Conservation (phyloP, 2,329 filamentous ascomycete genomes). For the Claviceps quebecensis region DNA sequence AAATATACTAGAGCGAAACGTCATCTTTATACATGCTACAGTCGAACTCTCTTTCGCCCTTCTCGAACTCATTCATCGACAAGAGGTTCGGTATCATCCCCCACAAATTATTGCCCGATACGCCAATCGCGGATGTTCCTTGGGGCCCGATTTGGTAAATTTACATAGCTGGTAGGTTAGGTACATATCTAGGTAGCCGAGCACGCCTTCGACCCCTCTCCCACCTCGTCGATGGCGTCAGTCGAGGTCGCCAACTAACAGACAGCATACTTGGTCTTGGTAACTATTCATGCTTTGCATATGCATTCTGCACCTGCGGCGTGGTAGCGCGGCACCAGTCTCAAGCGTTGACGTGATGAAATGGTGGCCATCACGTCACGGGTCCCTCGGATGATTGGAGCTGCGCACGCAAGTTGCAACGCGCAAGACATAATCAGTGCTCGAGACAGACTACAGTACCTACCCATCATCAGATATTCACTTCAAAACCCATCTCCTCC, state of each 20-base stretch:
- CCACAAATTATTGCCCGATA: conserved; percentile 1
- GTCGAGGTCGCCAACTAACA: background rate
- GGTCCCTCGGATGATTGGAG: background rate
- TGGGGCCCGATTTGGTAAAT: background rate
- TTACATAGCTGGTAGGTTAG: too few species aligned
- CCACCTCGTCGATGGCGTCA: background rate
- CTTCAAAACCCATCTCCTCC: too few species aligned
- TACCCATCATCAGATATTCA: too few species aligned
- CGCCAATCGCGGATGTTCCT: background rate
- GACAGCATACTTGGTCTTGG: too few species aligned
- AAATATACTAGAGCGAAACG: background rate
- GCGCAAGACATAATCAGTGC: background rate
- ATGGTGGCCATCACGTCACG: conserved; percentile 10
- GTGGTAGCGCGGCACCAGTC: background rate
- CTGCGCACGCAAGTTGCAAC: conserved; percentile 5
- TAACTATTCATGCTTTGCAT: fast-evolving
- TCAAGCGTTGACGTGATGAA: conserved; percentile 8
- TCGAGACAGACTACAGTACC: background rate
- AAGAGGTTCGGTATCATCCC: background rate
- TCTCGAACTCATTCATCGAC: background rate
- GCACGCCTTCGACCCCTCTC: background rate
- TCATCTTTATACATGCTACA: background rate
- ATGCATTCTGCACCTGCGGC: too few species aligned
- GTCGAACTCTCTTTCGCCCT: background rate
- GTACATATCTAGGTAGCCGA: too few species aligned